Evolutionary conservation across 1,139 yeast species (phyloP), one percentile per base, ranked within the genome.

Genomic region (Spathaspora sp.): DNA sequence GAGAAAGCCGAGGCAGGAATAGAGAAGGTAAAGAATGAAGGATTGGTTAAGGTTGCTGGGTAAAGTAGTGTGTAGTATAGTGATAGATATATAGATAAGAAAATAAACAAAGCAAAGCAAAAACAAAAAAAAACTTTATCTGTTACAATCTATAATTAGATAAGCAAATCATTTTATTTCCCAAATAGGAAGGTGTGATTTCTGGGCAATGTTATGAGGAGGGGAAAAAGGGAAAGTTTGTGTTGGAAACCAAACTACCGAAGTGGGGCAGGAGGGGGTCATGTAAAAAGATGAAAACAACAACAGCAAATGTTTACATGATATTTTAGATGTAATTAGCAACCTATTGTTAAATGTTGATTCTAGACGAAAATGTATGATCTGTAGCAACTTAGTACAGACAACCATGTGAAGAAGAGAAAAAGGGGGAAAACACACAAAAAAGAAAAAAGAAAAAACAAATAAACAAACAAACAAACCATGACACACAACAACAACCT

Each of bases 1-100:
- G 86, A 83, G 54, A 73, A 73, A 50, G 93, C 93, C 0, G 70
- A 72, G 49, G 64, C 72, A 52, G 86, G 86, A 47, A 87, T 88
- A 5, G 84, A 74, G 47, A 80, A 75, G 57, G 89, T 85, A 8
- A 80, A 79, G 38, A 72, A 74, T 44, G 88, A 84, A 61, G 89
- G 89, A 9, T 48, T 54, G 20, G 44, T 45, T 24, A 49, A 41
- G 34, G 47, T 41, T 4, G 23, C 23, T 31, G 29, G 29, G 36
- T 15, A 15, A n/a, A 13, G 15, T 27, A 15, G 17, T 31, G 18
- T 4, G 36, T 38, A 10, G 40, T 38, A 23, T 13, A n/a, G 18
- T 15, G 7, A 15, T 23, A 38, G 23, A 20, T 24, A 38, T 24
- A 38, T 38, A 38, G 40, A 38, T 23, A 38, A 11, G 27, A 23